Base-by-base conservation (phyloP, 768 basidiomycete genomes). In the Paxillus ammoniavirescens region DNA sequence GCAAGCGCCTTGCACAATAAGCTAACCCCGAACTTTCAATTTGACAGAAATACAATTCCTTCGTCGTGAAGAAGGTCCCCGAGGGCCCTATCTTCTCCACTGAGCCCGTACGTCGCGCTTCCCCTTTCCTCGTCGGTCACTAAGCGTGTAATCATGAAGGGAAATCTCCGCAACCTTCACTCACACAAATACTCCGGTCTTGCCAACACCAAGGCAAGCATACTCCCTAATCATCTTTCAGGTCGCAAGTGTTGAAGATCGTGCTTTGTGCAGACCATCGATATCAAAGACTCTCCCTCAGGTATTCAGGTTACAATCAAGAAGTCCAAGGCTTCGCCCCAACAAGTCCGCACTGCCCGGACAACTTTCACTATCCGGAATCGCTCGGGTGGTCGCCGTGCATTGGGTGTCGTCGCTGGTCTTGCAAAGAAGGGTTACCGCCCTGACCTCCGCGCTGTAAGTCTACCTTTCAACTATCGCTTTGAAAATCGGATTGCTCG, bases 151-250 rank as follows among this genome's bases (percentile, higher is more conserved):
- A 1, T 42, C 45, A 17, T 37, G 8, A 53, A 92, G 91, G 93
- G 90, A 61, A 93, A 93, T 77, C 83, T 93, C 71, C 77, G 80
- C 55, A 93, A 90, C 77, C 64, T 92, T 61, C 89, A 94, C 78
- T 94, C 93, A n/a, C 80, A 82, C 81, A 96, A 95, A 70, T 93
- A 81, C 79, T 96, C 93, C 55, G 92, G 93, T 54, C 77, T 95
- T 55, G 84, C 88, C 65, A 94, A 95, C 80, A 58, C 77, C 65
- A 93, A 89, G 84, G 89, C 87, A 52, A 55, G 72, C 33, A 28
- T 21, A 12, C 38, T 41, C 23, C n/a, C 2, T 10, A 17, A 28
- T 31, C 5, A 47, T 8, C 18, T 18, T 15, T 14, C 10, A 37
- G 33, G 36, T 8, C 21, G 23, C 18, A 17, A 9, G 13, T 36